Conservation (phyloP, 2,329 filamentous ascomycete genomes). For the Aspergillus quadricinctus region DNA sequence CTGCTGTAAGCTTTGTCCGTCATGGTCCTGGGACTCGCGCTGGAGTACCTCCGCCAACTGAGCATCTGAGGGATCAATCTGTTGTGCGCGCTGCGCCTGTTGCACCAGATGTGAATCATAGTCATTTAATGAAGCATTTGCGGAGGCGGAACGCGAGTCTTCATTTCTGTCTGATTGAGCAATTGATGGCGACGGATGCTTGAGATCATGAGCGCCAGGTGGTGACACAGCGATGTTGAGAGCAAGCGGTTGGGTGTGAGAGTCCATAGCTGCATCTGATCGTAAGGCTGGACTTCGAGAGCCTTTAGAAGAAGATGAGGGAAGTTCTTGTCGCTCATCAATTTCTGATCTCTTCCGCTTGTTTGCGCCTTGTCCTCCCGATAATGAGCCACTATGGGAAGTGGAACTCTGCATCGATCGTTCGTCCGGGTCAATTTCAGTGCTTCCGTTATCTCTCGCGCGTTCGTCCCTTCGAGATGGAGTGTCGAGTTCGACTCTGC, state of each 20-base stretch:
- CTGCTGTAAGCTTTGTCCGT: slow-evolving; percentile 20
- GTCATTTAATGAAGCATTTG: slow-evolving; percentile 33
- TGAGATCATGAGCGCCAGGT: slow-evolving; percentile 17
- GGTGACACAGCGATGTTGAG: slow-evolving; percentile 17
- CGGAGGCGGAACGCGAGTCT: slow-evolving; percentile 21
- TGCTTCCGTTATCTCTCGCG: slow-evolving; percentile 48
- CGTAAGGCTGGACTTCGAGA: slow-evolving; percentile 36
- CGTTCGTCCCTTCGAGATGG: slow-evolving; percentile 37
- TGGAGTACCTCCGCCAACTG: slow-evolving; percentile 51
- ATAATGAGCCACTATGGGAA: slow-evolving; percentile 15
- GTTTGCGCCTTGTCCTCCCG: slow-evolving; percentile 45
- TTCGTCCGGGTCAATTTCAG: slow-evolving; percentile 19
- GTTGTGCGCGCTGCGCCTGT: slow-evolving; percentile 45
- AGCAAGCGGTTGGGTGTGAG: slow-evolving; percentile 15
- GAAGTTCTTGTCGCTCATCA: slow-evolving; percentile 41
- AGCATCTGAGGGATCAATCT: slow-evolving; percentile 46
- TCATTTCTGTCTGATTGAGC: slow-evolving; percentile 28
- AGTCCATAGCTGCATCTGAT: slow-evolving; percentile 30
- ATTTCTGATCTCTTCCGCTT: slow-evolving; percentile 66
- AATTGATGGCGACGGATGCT: slow-evolving; percentile 16
- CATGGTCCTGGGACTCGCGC: slow-evolving; percentile 44
- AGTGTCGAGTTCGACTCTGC: slow-evolving; percentile 17
- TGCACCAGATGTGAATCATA: slow-evolving; percentile 40
- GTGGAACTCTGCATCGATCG: slow-evolving; percentile 21
- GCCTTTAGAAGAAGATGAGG: slow-evolving; percentile 31